These are phyloP conservation scores for Priceomyces melissophilus DNA, from an alignment of 805 yeast genomes.

Conservation along the genomic window DNA sequence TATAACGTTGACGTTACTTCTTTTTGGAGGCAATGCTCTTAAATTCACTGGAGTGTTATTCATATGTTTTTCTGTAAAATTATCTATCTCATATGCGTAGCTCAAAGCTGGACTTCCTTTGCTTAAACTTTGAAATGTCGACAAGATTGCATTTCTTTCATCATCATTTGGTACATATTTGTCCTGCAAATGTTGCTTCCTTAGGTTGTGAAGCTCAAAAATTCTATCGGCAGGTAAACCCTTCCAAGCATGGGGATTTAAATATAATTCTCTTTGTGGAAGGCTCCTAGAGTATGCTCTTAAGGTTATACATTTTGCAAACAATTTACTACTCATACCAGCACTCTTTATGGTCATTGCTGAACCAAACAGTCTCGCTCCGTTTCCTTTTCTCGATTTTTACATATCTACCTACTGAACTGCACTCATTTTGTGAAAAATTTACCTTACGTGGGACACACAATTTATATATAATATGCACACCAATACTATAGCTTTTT, in stretches of 20 bases:
- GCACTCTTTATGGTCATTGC: too few species aligned
- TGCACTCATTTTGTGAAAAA: too few species aligned
- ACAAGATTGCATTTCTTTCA: constrained; percentile 47
- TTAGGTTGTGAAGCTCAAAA: constrained; percentile 55
- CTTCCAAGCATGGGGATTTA: constrained; percentile 68
- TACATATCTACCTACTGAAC: background rate
- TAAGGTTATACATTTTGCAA: too few species aligned
- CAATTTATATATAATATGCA: constrained; percentile 1
- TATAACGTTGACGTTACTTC: constrained; percentile 33
- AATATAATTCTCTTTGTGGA: constrained; percentile 33
- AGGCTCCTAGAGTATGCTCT: constrained; percentile 9
- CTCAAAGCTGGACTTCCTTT: constrained; percentile 31
- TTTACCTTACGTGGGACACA: background rate
- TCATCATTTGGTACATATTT: constrained; percentile 57
- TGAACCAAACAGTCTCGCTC: constrained; percentile 1
- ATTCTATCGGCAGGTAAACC: constrained; percentile 64
- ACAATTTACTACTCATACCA: too few species aligned
- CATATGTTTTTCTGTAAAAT: constrained; percentile 40
- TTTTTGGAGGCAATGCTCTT: constrained; percentile 37
- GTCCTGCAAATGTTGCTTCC: constrained; percentile 46
- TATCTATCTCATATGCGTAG: constrained; percentile 40
- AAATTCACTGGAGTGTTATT: constrained; percentile 35
- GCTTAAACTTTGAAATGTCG: constrained; percentile 32
- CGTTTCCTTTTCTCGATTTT: constrained; percentile 1
- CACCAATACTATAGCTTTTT: background rate